Evolutionary conservation across 129 eudicot genomes (phyloP).

Genomic region (Helianthus tuberosus): DNA sequence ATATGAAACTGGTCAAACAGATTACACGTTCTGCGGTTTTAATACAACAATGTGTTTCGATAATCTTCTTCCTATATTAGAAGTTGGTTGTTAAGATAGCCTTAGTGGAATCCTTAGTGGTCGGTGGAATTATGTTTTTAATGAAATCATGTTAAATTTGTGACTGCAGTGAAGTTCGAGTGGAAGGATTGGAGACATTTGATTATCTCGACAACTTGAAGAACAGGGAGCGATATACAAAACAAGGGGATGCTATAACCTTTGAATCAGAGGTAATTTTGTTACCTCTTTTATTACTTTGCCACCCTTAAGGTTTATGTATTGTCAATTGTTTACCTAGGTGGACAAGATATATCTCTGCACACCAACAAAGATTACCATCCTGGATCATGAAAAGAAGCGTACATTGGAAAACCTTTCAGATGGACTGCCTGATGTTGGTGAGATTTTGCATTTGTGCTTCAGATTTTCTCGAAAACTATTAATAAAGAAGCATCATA

Average conservation of each 20-base stretch:
- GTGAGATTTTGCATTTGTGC: no score
- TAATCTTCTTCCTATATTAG: not conserved
- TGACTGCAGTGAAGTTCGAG: constrained; percentile 77
- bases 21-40: no score
- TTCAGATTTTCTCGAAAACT: no score
- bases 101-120: not conserved
- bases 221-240: constrained; percentile 73
- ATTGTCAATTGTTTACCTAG: constrained; percentile 33
- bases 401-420: no score
- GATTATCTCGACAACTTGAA: constrained; percentile 88
- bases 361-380: no score
- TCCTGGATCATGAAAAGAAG: no score
- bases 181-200: constrained; percentile 89
- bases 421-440: no score
- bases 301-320: constrained; percentile 1
- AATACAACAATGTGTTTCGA: no score
- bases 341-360: no score
- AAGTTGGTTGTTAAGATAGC: not conserved
- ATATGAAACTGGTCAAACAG: no score
- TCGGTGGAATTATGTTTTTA: not conserved
- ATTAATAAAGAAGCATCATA: no score
- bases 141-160: constrained; percentile 7
- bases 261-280: constrained; percentile 72
- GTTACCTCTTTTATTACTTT: constrained; percentile 9
- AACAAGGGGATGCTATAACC: constrained; percentile 79